These are phyloP conservation scores for Pecoramyces ruminantium DNA, from an alignment of 192 early-diverging fungal species.

Conservation along the genomic window DNA sequence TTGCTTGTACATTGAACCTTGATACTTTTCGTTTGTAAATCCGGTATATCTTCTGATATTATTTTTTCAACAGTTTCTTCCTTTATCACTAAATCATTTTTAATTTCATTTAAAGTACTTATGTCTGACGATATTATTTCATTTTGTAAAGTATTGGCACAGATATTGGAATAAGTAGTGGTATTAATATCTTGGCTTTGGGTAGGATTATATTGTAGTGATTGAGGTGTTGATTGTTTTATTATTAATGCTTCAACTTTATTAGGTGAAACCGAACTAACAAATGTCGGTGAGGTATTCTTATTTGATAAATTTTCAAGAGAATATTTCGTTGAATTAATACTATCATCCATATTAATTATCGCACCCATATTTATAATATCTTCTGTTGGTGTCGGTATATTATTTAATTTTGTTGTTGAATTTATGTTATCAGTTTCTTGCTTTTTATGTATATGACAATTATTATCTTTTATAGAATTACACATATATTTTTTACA, in stretches of 20 bases:
- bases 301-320: too few relatives aligned
- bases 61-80: background rate
- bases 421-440: too few relatives aligned
- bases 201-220: too few relatives aligned
- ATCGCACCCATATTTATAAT: background rate
- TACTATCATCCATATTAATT: too few relatives aligned
- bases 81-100: background rate
- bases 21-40: background rate
- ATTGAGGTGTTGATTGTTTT: too few relatives aligned
- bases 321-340: too few relatives aligned
- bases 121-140: too few relatives aligned
- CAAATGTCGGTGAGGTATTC: too few relatives aligned
- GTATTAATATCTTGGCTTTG: background rate
- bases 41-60: background rate
- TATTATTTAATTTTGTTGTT: background rate
- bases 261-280: too few relatives aligned
- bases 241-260: too few relatives aligned
- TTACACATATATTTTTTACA: background rate
- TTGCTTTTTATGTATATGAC: too few relatives aligned
- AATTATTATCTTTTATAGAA: background rate
- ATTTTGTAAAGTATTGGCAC: too few relatives aligned
- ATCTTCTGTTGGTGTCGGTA: background rate
- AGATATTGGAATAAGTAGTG: background rate
- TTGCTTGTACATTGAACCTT: background rate
- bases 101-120: background rate